Evolutionary conservation across 495 filamentous ascomycete genomes (phyloP), one percentile per base, ranked within the genome.

Genomic region (Talaromyces thailandensis): DNA sequence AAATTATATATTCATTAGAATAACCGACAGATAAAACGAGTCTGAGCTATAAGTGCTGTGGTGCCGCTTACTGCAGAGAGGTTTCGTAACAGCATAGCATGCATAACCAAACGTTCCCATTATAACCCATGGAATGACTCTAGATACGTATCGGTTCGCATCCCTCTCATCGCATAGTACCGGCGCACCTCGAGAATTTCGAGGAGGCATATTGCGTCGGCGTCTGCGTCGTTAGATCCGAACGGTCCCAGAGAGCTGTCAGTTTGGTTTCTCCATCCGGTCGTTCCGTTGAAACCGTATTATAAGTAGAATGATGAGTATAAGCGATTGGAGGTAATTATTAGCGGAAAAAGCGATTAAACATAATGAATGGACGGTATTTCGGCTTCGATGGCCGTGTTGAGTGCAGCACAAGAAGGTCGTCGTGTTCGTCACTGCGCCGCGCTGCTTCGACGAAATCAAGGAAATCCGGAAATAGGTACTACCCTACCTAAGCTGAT

Each of bases 51-150:
- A 12, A 24, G 7, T 8, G 1, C 23, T 26, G 11, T 18, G 25
- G 56, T 56, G 6, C 16, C 23, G 71, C 81, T 73, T 63, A 86
- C 84, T 79, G 72, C 81, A 83, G 66, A 89, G 65, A 35, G 76
- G 75, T 62, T 74, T 83, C 18, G 86, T 83, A 58, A 88, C 61
- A 35, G 82, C 84, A 71, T 84, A 91, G 24, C 78, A 82, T 14
- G 81, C 83, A 71, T 88, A 91, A 7, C 79, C 79, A 61, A 86
- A 75, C 31, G 82, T 73, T 29, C 81, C 82, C 18, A 83, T 66
- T 21, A 90, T 73, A 31, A 89, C 65, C 29, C 81, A 62, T 51
- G 88, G 88, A 51, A 90, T 83, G 51, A 82, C 63, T 55, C 80
- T 72, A 26, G 85, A 83, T 40, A 79, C 75, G 66, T 74, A 81